These are phyloP conservation scores for Vicia sativa DNA, from an alignment of 306 rosid genomes.

Conservation along the genomic window DNA sequence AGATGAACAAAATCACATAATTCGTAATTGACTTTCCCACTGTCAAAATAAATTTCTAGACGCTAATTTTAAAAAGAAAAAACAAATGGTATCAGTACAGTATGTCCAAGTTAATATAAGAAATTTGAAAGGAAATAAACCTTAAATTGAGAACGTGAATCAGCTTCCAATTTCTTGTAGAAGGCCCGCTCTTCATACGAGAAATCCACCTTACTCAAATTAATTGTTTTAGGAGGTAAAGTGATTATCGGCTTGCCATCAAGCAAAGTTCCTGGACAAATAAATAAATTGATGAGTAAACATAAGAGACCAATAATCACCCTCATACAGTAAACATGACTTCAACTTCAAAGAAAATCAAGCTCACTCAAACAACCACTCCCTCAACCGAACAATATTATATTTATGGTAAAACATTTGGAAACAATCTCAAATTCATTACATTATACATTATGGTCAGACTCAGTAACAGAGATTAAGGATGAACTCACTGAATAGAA, in stretches of 20 bases:
- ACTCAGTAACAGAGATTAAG: constrained; percentile 21
- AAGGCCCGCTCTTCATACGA: constrained; percentile 88
- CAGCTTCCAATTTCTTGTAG: constrained; percentile 90
- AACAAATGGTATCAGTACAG: not conserved
- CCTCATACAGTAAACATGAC: constrained; percentile 21
- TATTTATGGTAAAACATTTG: constrained; percentile 14
- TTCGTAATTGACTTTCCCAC: not conserved
- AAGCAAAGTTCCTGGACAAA: constrained; percentile 72
- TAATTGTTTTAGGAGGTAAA: constrained; percentile 80
- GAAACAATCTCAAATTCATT: constrained; percentile 18
- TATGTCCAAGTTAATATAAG: constrained; percentile 24
- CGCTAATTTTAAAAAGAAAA: not conserved
- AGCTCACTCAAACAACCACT: constrained; percentile 21
- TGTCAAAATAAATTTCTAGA: not conserved
- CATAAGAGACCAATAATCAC: constrained; percentile 35
- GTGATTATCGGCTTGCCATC: constrained; percentile 88
- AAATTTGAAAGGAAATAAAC: constrained; percentile 45
- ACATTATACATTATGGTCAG: not conserved
- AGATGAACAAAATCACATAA: constrained; percentile 16
- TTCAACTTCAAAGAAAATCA: constrained; percentile 18
- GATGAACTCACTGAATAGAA: constrained; percentile 9
- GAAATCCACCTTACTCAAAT: constrained; percentile 75
- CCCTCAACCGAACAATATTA: constrained; percentile 26
- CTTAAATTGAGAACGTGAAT: constrained; percentile 88
- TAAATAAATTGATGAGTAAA: constrained; percentile 25